A percentile compares a stretch with the other conserved stretches of the same genome.
These are phyloP conservation scores for Clathrus columnatus DNA, from an alignment of 768 basidiomycete species.

Conservation along the genomic window DNA sequence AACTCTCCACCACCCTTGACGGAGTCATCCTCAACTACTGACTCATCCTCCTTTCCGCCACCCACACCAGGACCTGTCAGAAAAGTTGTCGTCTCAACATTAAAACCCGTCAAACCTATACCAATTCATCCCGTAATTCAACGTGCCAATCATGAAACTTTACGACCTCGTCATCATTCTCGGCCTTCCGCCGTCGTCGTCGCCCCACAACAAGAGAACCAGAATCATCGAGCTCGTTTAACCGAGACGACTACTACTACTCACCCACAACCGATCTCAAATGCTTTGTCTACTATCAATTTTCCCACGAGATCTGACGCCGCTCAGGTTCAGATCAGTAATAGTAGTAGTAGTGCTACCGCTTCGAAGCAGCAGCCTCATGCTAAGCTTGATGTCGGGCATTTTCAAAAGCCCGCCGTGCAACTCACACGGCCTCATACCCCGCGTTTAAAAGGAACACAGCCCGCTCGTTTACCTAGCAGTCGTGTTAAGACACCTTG, in stretches of 20 bases:
- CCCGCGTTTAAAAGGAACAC: not conserved
- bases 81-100: not conserved
- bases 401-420: not conserved
- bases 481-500: not conserved
- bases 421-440: not conserved
- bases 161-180: not conserved
- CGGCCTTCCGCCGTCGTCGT: not conserved
- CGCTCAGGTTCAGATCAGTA: not conserved
- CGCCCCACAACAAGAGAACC: too few species aligned
- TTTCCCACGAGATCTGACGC: not conserved
- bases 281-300: not conserved
- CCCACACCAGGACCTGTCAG: not conserved
- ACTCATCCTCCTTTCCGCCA: not conserved
- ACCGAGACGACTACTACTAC: too few species aligned
- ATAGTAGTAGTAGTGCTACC: not conserved
- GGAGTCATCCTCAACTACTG: conserved; percentile 3
- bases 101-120: not conserved
- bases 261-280: not conserved
- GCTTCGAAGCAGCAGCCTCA: not conserved
- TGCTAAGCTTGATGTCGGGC: not conserved
- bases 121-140: not conserved
- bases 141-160: not conserved
- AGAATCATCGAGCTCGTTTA: too few species aligned
- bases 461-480: not conserved
- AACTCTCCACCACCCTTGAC: conserved; percentile 9